These are phyloP conservation scores for Bothriochloa decipiens DNA, from an alignment of 176 grass and related monocot genomes.

Conservation along the genomic window DNA sequence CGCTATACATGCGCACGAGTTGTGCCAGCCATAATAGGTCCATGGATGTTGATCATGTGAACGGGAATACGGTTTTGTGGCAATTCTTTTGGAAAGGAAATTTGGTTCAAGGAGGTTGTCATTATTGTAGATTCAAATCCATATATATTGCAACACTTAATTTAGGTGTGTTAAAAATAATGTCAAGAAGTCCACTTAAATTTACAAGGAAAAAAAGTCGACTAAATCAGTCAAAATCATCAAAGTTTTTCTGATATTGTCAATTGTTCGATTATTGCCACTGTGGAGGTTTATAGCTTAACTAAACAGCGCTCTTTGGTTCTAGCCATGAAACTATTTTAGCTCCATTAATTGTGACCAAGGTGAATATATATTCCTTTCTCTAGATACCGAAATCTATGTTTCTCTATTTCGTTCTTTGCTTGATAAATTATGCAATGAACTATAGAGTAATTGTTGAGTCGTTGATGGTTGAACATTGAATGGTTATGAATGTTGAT, in stretches of 20 bases:
- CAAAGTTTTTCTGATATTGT: not conserved
- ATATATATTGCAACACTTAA: no score
- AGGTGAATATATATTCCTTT: not conserved
- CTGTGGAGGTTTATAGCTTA: not conserved
- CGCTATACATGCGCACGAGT: no score
- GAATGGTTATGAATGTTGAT: not conserved
- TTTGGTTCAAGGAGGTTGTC: no score
- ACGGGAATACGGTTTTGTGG: no score
- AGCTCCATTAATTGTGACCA: not conserved
- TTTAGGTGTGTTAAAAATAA: no score
- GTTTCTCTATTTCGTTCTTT: not conserved
- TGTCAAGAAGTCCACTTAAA: no score
- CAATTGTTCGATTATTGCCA: not conserved
- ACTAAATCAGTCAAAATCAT: no score
- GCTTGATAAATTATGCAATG: not conserved
- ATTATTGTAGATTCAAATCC: no score
- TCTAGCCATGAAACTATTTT: not conserved
- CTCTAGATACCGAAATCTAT: not conserved
- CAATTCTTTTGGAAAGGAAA: no score
- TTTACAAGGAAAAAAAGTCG: no score
- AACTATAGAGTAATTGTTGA: not conserved
- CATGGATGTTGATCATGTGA: no score
- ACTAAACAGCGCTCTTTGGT: not conserved
- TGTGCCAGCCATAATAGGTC: no score
- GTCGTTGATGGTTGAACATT: not conserved